Evolutionary conservation across 192 early-diverging fungal species (phyloP), one percentile per base, ranked within the genome.

Genomic region (Coemansia sp.): DNA sequence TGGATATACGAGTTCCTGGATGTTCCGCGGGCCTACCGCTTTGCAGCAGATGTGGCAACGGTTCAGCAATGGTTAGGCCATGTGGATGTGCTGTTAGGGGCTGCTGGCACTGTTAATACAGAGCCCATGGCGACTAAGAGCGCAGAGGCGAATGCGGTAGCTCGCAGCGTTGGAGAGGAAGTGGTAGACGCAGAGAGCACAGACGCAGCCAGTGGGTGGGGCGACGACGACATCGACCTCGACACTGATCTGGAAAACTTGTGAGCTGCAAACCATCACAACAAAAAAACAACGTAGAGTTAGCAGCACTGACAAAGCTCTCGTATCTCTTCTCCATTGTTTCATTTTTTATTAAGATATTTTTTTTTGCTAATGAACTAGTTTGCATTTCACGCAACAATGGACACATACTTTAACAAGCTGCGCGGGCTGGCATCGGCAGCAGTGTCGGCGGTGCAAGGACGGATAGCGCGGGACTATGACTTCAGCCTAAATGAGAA

Each of bases 331-430:
- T 24, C 24, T 22, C 23, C 31, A 3, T n/a, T 44, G 16, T 22
- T 4, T 54, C 5, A 5, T 52, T 54, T 52, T 54, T 64, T 10
- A 32, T 27, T 5, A 25, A 54, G 31, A 12, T 34, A 54, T 55
- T 25, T 14, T 23, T 9, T 32, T 47, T 1, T 56, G 19, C 22
- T 52, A 52, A 49, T 49, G 24, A 60, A 7, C 21, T 5, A 51
- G 49, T 25, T n/a, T 25, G 49, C 34, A 38, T 38, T 38, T 38
- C 8, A 12, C 10, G 2, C 16, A 14, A 32, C 9, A n/a, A 80
- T 80, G 78, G 78, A 80, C 22, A 60, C 58, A 47, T 80, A 80
- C 38, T 19, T 80, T 23, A 80, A 60, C 62, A 80, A 80, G 50
- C 54, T 80, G 62, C 71, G 78, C 5, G 78, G 65, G 19, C 65